phyloP scores from a whole-genome alignment of 805 yeast species.

The Schwanniomyces polymorphus region DNA sequence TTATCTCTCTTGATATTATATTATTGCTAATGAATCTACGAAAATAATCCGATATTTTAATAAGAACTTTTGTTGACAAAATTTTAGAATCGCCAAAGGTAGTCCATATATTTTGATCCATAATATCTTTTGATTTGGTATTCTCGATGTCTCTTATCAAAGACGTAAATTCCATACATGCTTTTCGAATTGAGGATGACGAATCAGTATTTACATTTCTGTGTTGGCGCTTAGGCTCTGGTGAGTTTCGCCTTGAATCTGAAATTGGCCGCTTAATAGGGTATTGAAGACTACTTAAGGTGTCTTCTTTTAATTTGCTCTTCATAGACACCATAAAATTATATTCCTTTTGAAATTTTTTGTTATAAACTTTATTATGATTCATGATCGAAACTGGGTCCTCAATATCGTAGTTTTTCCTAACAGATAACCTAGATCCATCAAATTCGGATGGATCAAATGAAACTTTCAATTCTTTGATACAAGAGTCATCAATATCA shows the following conservation, averaged over 20 bases:
- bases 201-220: background rate
- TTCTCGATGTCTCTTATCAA: background rate
- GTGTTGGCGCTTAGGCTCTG: conserved; percentile 1
- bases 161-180: background rate
- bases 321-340: conserved; percentile 1
- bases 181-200: background rate
- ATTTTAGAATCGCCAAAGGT: background rate
- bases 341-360: conserved; percentile 19
- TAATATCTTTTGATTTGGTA: background rate
- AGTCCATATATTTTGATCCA: background rate
- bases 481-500: conserved; percentile 8
- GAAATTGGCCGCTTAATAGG: background rate
- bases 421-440: conserved; percentile 18
- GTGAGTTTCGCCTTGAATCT: background rate
- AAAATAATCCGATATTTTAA: conserved; percentile 21
- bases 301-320: background rate
- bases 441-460: conserved; percentile 8
- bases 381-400: conserved; percentile 9
- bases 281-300: background rate
- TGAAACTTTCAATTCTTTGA: conserved; percentile 9
- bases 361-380: conserved; percentile 8
- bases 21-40: conserved; percentile 21
- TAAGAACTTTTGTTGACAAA: background rate
- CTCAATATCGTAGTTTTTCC: conserved; percentile 17
- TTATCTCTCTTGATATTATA: conserved; percentile 10